Percentiles rank a stretch among this genome's conserved stretches.
Conservation (phyloP, 495 filamentous ascomycete genomes). For the Penicillium daleae region DNA sequence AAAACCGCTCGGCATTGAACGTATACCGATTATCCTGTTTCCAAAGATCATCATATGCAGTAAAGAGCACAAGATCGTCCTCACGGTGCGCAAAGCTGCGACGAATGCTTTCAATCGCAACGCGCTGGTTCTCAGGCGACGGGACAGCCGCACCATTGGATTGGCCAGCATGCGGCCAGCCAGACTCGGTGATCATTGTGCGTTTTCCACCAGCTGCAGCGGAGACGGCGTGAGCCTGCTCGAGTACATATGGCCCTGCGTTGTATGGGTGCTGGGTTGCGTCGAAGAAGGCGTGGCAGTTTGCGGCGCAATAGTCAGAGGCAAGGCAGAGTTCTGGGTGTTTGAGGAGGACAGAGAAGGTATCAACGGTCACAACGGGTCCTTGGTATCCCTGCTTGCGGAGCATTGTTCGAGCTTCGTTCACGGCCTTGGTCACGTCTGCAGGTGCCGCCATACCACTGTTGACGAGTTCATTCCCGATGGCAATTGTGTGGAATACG, state of each 20-base stretch:
- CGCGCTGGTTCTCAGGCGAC: constrained; percentile 60
- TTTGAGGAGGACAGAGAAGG: constrained; percentile 63
- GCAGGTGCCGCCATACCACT: constrained; percentile 53
- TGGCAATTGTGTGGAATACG: constrained; percentile 66
- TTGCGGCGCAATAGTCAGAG: constrained; percentile 79
- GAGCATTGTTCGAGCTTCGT: constrained; percentile 58
- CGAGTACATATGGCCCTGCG: constrained; percentile 66
- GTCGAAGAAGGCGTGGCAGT: constrained; percentile 87
- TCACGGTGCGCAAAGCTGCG: constrained; percentile 48
- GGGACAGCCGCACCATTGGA: constrained; percentile 69
- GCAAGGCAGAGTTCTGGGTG: constrained; percentile 72
- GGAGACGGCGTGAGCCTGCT: constrained; percentile 56
- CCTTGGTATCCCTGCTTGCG: constrained; percentile 68
- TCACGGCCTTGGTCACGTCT: constrained; percentile 59
- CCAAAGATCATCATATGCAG: constrained; percentile 77
- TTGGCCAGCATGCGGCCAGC: constrained; percentile 75
- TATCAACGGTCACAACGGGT: constrained; percentile 79
- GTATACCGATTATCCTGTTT: constrained; percentile 68
- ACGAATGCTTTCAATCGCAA: constrained; percentile 66
- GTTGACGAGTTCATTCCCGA: constrained; percentile 85
- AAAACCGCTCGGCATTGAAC: constrained; percentile 72
- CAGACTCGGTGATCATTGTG: constrained; percentile 72
- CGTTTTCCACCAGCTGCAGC: constrained; percentile 55
- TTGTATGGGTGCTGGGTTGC: constrained; percentile 53
- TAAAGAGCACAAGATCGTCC: constrained; percentile 67